Base-by-base conservation (phyloP, 2,329 filamentous ascomycete species). In the Didymella keratinophila region DNA sequence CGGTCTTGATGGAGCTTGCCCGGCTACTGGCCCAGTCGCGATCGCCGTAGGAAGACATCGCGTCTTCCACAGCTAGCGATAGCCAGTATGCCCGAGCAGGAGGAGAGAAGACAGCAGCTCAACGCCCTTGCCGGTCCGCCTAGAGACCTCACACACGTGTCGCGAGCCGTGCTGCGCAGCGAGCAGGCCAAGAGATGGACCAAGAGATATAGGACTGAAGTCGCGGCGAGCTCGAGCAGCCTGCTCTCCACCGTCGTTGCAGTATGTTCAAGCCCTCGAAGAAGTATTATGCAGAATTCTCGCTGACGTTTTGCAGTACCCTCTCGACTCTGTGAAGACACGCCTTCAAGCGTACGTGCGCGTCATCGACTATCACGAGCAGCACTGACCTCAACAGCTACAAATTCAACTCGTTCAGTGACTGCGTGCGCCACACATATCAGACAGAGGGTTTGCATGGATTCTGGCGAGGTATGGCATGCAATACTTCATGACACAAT, bases 261-360 rank as follows among this genome's bases (percentile, higher is more conserved):
- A n/a, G 83, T 85, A 71, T 69, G 81, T 9, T 66, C 3, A 11
- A 21, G 18, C 16, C 27, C 6, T 2, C 10, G 27, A 6, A 9
- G 5, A 25, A 2, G n/a, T 14, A 3, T 7, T 4, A n/a, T n/a
- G 11, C 12, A 53, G 20, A 9, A 21, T 12, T 7, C 14, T 14
- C 27, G 53, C 73, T 77, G 43, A 76, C 58, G 53, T 48, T 47
- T 60, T 52, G 21, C 51, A 83, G 81, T 96, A 94, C 73, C 92
- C 92, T 21, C 86, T 96, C 67, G 92, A 96, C 76, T 94, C 92
- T 70, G 89, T 94, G 75, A 96, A 96, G 82, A 93, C 90, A 55
- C 90, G 92, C 71, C 92, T 95, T 87, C 92, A 96, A 81, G 91
- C 90, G 65, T 80, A 77, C 62, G 78, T 66, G 48, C 52, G 37